Base-by-base conservation (phyloP, 2,329 filamentous ascomycete genomes). In the Cordyceps cicadae region DNA sequence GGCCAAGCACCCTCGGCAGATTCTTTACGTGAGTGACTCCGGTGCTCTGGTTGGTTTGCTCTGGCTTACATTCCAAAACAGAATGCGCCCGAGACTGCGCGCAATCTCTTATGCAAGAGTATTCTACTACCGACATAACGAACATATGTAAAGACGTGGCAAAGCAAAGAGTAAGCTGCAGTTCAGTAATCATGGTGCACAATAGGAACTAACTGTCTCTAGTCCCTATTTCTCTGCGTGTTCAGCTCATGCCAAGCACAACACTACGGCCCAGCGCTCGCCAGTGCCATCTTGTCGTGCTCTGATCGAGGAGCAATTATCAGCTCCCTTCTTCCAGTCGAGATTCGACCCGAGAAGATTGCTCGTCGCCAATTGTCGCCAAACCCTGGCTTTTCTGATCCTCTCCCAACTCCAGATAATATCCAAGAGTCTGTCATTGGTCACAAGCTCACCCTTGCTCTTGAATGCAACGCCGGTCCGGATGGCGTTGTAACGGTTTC, bases 201-300 rank as follows among this genome's bases (percentile, higher is more conserved):
- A 24, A 39, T 12, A 5, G 19, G 15, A 29, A 8, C 39, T 62
- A 46, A 59, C 48, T 21, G 29, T 29, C 12, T 6, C 5, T 17
- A 74, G 72, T 64, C 67, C 39, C 62, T 73, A 15, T 74, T 72
- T 41, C 64, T 68, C 39, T 74, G 72, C 53, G 63, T 74, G 54
- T 62, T 68, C 49, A 65, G 60, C 37, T 65, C 66, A 14, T 74
- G 72, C 52, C 59, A 63, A n/a, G 32, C 63, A 26, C 39, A 66
- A 26, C 58, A 63, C n/a, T 73, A 74, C 39, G 71, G 70, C 17
- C 61, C 64, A 41, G 70, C 72, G 3, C 62, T 74, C n/a, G 63
- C 65, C 21, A 55, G 69, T 45, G 63, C 66, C 21, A 64, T 71
- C 49, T 62, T 65, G 19, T 61, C 66, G 48, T 74, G 72, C 60